Evolutionary conservation across 305 asterid genomes (phyloP), one percentile per base, ranked within the genome.

Genomic region (Plantago lanceolata): DNA sequence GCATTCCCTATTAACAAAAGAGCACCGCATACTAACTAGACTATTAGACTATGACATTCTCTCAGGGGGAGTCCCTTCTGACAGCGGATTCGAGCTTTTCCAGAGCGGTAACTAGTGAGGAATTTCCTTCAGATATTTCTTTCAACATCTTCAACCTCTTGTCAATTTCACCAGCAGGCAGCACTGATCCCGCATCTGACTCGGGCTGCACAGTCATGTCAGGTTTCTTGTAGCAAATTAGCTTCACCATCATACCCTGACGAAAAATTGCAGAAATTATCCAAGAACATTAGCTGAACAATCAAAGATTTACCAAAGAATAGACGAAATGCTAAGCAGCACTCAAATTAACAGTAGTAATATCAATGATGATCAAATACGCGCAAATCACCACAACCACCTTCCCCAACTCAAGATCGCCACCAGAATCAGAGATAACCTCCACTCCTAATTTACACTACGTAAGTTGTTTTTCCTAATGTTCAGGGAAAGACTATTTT

Each of bases 241-340:
- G 71, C 67, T 75, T 77, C 78, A 86, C 56, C 85, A 94, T 59
- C 94, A 94, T 80, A 50, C 81, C 95, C 97, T 94, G 86, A 58
- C 74, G 71, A 71, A 57, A 64, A 60, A 24, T 18, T 20, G 37
- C 14, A 50, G 12, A 26, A 47, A 3, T 54, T 66, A 64, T 55
- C 68, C 50, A 44, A 79, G 61, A 66, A 48, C 45, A 45, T 49
- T 15, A 37, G 11, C 2, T 4, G 44, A 20, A 48, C n/a, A 33
- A 19, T 28, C 12, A n/a, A 37, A 58, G 4, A 57, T 43, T 28
- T 26, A 43, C 37, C 12, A 19, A 59, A 20, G 50, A 59, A 19
- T 37, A 40, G 15, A 40, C 11, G 2, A 8, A 8, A 40, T 40
- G 3, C 17, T 24, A 15, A 52, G 58, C 33, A 1, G 58, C 16